Evolutionary conservation across 2,329 filamentous ascomycete species (phyloP), one percentile per base, ranked within the genome.

Genomic region (Trichoderma koningii): DNA sequence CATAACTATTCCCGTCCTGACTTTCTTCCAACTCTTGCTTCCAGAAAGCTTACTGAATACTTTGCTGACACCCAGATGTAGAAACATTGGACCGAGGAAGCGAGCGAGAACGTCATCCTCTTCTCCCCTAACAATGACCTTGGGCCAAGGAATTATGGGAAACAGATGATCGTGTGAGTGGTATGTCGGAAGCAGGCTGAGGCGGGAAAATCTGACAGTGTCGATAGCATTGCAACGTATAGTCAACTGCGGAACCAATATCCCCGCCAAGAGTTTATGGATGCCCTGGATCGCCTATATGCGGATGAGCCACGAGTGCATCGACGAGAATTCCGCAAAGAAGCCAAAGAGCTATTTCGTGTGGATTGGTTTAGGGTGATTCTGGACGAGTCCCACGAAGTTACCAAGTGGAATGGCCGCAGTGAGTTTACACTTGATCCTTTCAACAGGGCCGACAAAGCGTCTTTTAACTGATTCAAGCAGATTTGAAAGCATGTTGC

Each of bases 341-440:
- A 17, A 34, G 55, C 55, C 2, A 10, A 21, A 6, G 1, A 19
- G 14, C 45, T 76, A 0, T 71, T 71, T 44, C 14, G 77, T 0
- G 69, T 80, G 2, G 71, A 76, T 0, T 86, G 80, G 75, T 79
- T 82, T 44, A 74, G 86, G 1, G 67, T 88, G 5, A 78, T 87
- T 2, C 73, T 87, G 0, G 85, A 88, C 51, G 85, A 88, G 68
- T 83, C 80, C 0, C 84, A 87, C 56, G 69, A 68, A 0, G 84
- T 87, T 65, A 87, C 86, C 66, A 86, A 84, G 26, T 74, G 79
- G 10, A 65, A 64, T 0, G 71, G 74, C 0, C 64, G 68, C 10
- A 73, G 77, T 78, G 61, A 68, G 74, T 70, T 3, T 5, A 59
- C 5, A 10, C 30, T 34, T 44, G 0, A 0, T 17, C 6, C 30